Percentiles rank a stretch among this genome's conserved stretches.
phyloP scores from a whole-genome alignment of 2,329 filamentous ascomycete genomes.

The Celoporthe dispersa region DNA sequence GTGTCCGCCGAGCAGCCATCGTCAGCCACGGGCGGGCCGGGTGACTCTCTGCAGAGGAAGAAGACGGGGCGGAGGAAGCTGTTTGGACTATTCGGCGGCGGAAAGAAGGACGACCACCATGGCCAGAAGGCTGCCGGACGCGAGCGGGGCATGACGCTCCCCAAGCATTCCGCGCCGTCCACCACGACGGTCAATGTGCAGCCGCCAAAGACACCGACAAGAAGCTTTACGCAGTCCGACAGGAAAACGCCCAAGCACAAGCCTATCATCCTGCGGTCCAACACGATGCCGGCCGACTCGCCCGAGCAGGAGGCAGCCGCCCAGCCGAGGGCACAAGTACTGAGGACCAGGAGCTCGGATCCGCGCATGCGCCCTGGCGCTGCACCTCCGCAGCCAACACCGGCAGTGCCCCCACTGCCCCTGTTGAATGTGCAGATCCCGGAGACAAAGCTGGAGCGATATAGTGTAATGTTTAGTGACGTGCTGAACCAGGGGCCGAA shows the following conservation, averaged over 20 bases:
- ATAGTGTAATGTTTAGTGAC: constrained; percentile 90
- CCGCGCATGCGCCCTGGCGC: constrained; percentile 25
- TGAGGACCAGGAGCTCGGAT: constrained; percentile 32
- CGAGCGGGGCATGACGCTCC: not conserved
- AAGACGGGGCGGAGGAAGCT: constrained; percentile 63
- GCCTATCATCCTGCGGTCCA: constrained; percentile 48
- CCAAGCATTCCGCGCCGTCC: constrained; percentile 9
- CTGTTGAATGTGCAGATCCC: constrained; percentile 81
- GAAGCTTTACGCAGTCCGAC: constrained; percentile 44
- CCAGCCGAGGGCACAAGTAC: constrained; percentile 26
- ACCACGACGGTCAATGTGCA: constrained; percentile 21
- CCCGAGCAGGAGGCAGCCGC: constrained; percentile 4
- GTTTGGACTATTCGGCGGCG: constrained; percentile 55
- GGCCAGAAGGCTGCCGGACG: constrained; percentile 14
- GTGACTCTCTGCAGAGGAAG: constrained; percentile 42
- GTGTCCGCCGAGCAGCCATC: constrained; percentile 24
- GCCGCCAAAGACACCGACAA: constrained; percentile 33
- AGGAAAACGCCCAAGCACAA: constrained; percentile 45
- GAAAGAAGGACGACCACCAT: constrained; percentile 44
- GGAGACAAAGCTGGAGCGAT: constrained; percentile 79
- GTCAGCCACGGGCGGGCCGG: constrained; percentile 11
- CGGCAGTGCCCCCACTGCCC: constrained; percentile 35
- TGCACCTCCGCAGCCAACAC: constrained; percentile 10
- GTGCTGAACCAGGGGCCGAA: constrained; percentile 59
- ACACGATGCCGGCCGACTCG: constrained; percentile 43